Evolutionary conservation across 1,284 basidiomycete genomes (phyloP).

Genomic region (Boletellus deceptivus): DNA sequence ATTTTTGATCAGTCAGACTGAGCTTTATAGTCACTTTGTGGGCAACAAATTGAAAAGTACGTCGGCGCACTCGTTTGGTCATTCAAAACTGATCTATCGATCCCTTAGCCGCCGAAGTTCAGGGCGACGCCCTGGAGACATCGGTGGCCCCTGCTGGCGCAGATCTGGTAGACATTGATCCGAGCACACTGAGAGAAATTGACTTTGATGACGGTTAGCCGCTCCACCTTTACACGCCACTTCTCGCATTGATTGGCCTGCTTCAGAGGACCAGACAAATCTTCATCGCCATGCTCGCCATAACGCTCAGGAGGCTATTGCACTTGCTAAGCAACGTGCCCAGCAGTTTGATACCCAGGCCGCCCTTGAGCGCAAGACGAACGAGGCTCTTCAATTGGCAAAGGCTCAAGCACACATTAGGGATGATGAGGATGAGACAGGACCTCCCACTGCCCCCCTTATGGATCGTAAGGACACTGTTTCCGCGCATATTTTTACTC

Average conservation of each 20-base stretch:
- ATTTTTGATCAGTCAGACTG: conserved; percentile 98
- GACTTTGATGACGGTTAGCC: conserved; percentile 90
- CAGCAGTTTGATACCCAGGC: conserved; percentile 83
- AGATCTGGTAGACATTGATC: conserved; percentile 53
- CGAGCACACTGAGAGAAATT: conserved; percentile 67
- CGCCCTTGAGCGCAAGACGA: conserved; percentile 77
- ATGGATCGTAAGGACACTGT: conserved; percentile 60
- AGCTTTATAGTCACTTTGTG: conserved; percentile 99
- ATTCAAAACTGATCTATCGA: conserved; percentile 18
- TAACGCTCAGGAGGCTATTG: conserved; percentile 90
- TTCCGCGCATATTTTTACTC: conserved; percentile 1
- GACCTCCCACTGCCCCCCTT: conserved; percentile 38
- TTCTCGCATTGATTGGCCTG: conserved; percentile 1
- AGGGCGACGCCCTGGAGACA: conserved; percentile 60
- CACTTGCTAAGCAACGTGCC: conserved; percentile 78
- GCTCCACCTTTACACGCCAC: neutral
- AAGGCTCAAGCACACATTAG: conserved; percentile 63
- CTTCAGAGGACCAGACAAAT: conserved; percentile 81
- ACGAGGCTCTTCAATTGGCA: conserved; percentile 68
- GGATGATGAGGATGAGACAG: conserved; percentile 43
- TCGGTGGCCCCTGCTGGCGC: conserved; percentile 55
- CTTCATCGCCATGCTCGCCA: conserved; percentile 84
- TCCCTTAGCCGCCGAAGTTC: conserved; percentile 78
- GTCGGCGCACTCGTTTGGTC: conserved; percentile 29
- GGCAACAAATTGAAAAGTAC: conserved; percentile 96